These are phyloP conservation scores for Gyrodon lividus DNA, from an alignment of 768 basidiomycete genomes.

Conservation along the genomic window DNA sequence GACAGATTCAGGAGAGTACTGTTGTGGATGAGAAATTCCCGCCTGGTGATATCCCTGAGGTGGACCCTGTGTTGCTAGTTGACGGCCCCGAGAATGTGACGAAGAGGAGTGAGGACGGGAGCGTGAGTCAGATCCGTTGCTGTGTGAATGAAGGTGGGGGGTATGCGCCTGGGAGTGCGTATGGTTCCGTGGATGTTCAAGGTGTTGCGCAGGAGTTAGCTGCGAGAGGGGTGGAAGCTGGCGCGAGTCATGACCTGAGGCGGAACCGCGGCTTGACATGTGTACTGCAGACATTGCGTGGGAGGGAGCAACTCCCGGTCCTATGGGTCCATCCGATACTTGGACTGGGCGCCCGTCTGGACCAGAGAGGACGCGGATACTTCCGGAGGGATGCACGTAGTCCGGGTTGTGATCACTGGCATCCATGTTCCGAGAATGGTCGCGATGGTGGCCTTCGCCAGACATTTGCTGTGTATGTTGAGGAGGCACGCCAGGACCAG, in stretches of 20 bases:
- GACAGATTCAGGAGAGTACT: constrained; percentile 45
- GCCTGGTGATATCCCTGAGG: constrained; percentile 35
- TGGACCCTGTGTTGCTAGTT: constrained; percentile 34
- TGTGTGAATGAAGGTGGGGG: constrained; percentile 42
- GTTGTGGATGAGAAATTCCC: constrained; percentile 42
- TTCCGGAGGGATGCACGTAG: constrained; percentile 48
- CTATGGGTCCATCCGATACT: constrained; percentile 48
- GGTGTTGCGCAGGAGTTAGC: constrained; percentile 43
- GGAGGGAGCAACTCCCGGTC: constrained; percentile 38
- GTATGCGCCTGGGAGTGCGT: constrained; percentile 38
- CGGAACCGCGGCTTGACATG: constrained; percentile 43
- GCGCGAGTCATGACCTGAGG: constrained; percentile 44
- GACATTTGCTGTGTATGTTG: constrained; percentile 29
- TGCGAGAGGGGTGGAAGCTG: constrained; percentile 51
- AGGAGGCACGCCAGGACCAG: constrained; percentile 34
- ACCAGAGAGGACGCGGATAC: constrained; percentile 44
- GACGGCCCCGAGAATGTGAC: constrained; percentile 51
- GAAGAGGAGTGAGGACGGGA: constrained; percentile 48
- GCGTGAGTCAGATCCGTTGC: constrained; percentile 42
- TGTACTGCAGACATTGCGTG: constrained; percentile 39
- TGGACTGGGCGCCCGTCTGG: constrained; percentile 51
- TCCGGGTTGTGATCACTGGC: constrained; percentile 50
- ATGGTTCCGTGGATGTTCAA: constrained; percentile 34
- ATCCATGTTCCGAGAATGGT: constrained; percentile 41
- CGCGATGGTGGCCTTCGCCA: constrained; percentile 28